These are phyloP conservation scores for Mycosphaerella sp. DNA, from an alignment of 2,329 filamentous ascomycete genomes.

Conservation along the genomic window DNA sequence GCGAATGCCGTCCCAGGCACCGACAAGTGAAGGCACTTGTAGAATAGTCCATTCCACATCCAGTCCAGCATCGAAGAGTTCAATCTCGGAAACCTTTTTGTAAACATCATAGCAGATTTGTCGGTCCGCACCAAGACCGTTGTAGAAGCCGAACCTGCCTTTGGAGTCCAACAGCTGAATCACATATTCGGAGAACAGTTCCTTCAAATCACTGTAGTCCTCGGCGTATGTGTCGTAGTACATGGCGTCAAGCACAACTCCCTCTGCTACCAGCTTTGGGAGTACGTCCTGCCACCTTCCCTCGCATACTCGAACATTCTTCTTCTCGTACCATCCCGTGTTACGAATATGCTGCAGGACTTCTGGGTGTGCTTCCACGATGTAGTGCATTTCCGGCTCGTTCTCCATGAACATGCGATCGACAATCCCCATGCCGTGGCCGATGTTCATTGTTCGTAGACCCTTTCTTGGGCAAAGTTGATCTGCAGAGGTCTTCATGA, in stretches of 20 bases:
- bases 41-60: slow-evolving; percentile 83
- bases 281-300: slow-evolving; percentile 48
- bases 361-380: slow-evolving; percentile 48
- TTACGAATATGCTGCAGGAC: slow-evolving; percentile 43
- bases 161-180: slow-evolving; percentile 65
- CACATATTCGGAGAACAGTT: slow-evolving; percentile 84
- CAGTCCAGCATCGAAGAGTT: slow-evolving; percentile 79
- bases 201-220: slow-evolving; percentile 75
- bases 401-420: slow-evolving; percentile 44
- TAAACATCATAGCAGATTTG: slow-evolving; percentile 96
- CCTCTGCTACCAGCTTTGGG: slow-evolving; percentile 41
- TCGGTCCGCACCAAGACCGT: slow-evolving; percentile 81
- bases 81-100: slow-evolving; percentile 80
- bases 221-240: slow-evolving; percentile 99
- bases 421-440: slow-evolving; percentile 49
- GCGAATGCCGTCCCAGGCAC: slow-evolving; percentile 17
- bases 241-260: slow-evolving; percentile 49
- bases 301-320: slow-evolving; percentile 45
- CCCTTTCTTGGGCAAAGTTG: slow-evolving; percentile 36
- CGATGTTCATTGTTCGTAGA: slow-evolving; percentile 46
- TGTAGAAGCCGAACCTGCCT: slow-evolving; percentile 57
- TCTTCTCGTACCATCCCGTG: slow-evolving; percentile 45
- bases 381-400: slow-evolving; percentile 43
- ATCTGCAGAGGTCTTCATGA: slow-evolving; percentile 45
- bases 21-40: slow-evolving; percentile 59